phyloP scores from a whole-genome alignment of 2,329 filamentous ascomycete genomes.

The Sarocladiaceae sp. region DNA sequence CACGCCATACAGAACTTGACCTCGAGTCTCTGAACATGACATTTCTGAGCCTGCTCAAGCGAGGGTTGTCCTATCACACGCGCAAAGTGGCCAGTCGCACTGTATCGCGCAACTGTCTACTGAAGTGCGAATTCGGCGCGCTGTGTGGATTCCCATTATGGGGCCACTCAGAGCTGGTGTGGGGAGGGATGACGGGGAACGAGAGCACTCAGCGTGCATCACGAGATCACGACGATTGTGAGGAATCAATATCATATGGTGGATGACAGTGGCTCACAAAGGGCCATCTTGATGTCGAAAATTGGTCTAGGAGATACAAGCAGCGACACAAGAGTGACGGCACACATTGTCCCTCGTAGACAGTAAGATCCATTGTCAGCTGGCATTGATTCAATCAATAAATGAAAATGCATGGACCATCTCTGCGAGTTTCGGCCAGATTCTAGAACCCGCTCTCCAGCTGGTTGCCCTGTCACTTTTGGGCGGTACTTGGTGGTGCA shows the following conservation, averaged over 20 bases:
- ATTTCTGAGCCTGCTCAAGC: background rate
- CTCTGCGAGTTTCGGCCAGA: constrained; percentile 10
- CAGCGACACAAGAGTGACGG: no score
- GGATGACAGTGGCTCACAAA: no score
- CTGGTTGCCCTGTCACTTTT: background rate
- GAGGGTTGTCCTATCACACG: no score
- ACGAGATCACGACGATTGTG: background rate
- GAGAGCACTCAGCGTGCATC: background rate
- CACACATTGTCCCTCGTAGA: no score
- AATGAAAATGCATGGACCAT: background rate
- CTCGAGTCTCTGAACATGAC: no score
- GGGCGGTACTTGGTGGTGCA: background rate
- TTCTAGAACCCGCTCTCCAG: constrained; percentile 8
- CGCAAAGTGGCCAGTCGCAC: background rate
- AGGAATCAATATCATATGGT: no score
- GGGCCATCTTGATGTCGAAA: no score
- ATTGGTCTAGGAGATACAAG: no score
- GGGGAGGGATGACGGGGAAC: constrained; percentile 1
- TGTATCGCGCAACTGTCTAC: background rate
- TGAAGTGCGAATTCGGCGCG: background rate
- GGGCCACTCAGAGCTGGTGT: constrained; percentile 4
- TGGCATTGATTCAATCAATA: background rate
- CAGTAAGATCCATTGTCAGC: background rate
- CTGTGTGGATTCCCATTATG: background rate
- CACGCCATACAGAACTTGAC: background rate